Percentiles rank a stretch among this genome's conserved stretches.
Evolutionary conservation across 2,329 filamentous ascomycete genomes (phyloP).

Genomic region (Passalora sequoiae): DNA sequence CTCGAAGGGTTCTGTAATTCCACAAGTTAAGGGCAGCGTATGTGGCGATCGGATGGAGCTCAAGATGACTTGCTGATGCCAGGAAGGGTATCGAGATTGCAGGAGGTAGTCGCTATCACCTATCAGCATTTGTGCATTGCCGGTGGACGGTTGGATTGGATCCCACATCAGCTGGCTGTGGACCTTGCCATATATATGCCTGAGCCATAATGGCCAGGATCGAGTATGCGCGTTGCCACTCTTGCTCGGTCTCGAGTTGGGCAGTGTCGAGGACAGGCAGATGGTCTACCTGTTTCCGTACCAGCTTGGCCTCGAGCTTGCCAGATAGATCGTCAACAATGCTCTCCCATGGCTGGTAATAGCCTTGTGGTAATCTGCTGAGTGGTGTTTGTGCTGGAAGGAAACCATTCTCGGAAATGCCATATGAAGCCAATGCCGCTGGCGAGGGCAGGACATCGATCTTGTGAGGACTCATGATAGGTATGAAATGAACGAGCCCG

Average conservation of each 20-base stretch:
- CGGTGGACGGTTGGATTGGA: not conserved
- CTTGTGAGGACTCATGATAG: slow-evolving; percentile 26
- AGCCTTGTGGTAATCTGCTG: slow-evolving; percentile 73
- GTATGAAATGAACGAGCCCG: not conserved
- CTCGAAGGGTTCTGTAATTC: slow-evolving; percentile 90
- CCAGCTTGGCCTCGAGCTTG: slow-evolving; percentile 71
- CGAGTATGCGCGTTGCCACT: slow-evolving; percentile 84
- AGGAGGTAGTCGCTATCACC: slow-evolving; percentile 59
- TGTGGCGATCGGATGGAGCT: slow-evolving; percentile 85
- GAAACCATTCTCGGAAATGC: slow-evolving; percentile 59
- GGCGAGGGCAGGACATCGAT: slow-evolving; percentile 19
- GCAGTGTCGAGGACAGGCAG: slow-evolving; percentile 77
- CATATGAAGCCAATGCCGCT: slow-evolving; percentile 22
- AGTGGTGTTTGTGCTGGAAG: slow-evolving; percentile 75
- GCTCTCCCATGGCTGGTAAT: slow-evolving; percentile 91
- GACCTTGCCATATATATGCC: slow-evolving; percentile 82
- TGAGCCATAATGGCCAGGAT: slow-evolving; percentile 75
- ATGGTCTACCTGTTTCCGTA: slow-evolving; percentile 70
- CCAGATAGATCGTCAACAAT: slow-evolving; percentile 75
- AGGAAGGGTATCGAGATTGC: slow-evolving; percentile 78
- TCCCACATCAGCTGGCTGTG: slow-evolving; percentile 55
- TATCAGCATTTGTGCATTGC: slow-evolving; percentile 1
- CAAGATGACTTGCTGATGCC: slow-evolving; percentile 63
- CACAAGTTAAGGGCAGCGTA: slow-evolving; percentile 88
- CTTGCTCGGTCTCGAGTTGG: slow-evolving; percentile 73